Base-by-base conservation (phyloP, 2,329 filamentous ascomycete species). In the Talaromyces marneffei region DNA sequence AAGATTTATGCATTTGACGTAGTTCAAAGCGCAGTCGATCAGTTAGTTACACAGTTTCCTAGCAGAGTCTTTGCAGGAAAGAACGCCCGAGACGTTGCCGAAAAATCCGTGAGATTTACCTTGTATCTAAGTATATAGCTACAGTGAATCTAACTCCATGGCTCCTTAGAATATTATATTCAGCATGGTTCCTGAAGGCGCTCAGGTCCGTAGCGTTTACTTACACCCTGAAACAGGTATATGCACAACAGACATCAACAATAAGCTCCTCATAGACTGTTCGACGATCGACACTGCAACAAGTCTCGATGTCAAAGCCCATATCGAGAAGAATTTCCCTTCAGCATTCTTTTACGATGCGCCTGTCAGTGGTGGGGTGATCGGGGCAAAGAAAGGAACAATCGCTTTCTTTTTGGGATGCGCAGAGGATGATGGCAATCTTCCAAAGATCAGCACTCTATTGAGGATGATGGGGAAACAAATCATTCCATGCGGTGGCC, bases 271-370 rank as follows among this genome's bases (percentile, higher is more conserved):
- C 44, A 77, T 84, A 64, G 82, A 84, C 68, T 83, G 80, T 68
- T 82, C 80, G 0, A 84, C 82, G 8, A 84, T 84, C 68, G 82
- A 84, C 65, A 81, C 79, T 0, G 78, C 76, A 4, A 83, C 80
- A 3, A 82, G 77, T 37, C 73, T 82, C 25, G 71, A 72, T 12
- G 77, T 83, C 25, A 77, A 76, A 60, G 70, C 77, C 1, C 71
- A 77, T 25, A 74, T 78, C 27, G 53, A 65, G 3, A 50, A 69
- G 3, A 66, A 73, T 18, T 78, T 78, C 46, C 76, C 77, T 0
- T 65, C 70, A 0, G 75, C 80, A 8, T 73, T 70, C 3, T 83
- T 84, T 69, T 82, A 82, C 68, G 82, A 84, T 62, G 75, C 80
- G 1, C 82, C 81, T 2, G 82, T 84, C 29, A 81, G 78, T 39